Conservation (phyloP, 768 basidiomycete genomes). For the Piloderma croceum region DNA sequence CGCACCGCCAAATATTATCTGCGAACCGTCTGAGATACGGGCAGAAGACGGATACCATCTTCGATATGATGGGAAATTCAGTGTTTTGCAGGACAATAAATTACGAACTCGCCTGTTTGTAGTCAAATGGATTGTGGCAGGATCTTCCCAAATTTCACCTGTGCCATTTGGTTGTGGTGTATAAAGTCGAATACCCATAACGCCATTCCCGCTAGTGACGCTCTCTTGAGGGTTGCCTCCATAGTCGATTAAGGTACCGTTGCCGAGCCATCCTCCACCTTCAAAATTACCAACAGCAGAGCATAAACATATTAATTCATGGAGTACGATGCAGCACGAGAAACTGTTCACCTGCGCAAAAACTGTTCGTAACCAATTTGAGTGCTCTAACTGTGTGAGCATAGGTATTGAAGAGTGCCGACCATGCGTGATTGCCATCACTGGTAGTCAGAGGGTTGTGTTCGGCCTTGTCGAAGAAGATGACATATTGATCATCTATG, state of each 20-base stretch:
- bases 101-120: conserved; percentile 13
- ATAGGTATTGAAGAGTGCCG: conserved; percentile 19
- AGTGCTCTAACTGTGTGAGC: conserved; percentile 18
- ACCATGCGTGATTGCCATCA: conserved; percentile 19
- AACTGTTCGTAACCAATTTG: conserved; percentile 24
- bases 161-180: neutral
- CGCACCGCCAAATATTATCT: conserved; percentile 12
- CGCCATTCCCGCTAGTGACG: conserved; percentile 16
- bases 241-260: conserved; percentile 26
- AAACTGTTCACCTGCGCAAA: conserved; percentile 30
- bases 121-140: conserved; percentile 20
- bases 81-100: conserved; percentile 23
- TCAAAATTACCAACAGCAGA: too few relatives aligned
- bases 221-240: neutral
- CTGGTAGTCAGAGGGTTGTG: too few relatives aligned
- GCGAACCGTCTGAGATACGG: conserved; percentile 16
- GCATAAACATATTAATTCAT: too few relatives aligned
- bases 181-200: conserved; percentile 8
- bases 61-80: conserved; percentile 9
- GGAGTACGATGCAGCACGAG: too few relatives aligned
- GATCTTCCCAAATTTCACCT: conserved; percentile 17
- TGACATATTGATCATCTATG: too few relatives aligned
- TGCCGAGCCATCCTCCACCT: conserved; percentile 26
- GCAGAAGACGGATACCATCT: conserved; percentile 23
- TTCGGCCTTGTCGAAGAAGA: too few relatives aligned